These are phyloP conservation scores for Mucor velutinosus DNA, from an alignment of 371 early-diverging fungal genomes.

Conservation along the genomic window DNA sequence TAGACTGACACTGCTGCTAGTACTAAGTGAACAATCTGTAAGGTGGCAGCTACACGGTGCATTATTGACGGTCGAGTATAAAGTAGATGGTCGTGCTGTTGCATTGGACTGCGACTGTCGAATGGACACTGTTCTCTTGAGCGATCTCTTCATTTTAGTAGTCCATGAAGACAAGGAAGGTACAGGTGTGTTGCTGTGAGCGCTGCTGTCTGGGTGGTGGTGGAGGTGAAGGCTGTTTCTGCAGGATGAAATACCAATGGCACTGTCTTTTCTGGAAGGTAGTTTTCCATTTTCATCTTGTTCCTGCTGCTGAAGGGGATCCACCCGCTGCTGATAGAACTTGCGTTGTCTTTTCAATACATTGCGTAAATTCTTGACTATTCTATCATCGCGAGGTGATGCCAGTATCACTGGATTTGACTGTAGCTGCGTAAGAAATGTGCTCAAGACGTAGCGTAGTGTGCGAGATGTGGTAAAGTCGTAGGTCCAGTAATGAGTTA, in stretches of 20 bases:
- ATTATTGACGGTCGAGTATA: constrained; percentile 3
- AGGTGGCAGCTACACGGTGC: neutral
- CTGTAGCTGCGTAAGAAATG: constrained; percentile 48
- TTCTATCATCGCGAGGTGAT: constrained; percentile 49
- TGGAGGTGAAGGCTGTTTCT: neutral
- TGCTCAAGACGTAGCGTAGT: constrained; percentile 48
- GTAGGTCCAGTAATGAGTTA: constrained; percentile 48
- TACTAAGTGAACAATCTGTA: neutral
- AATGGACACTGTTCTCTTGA: constrained; percentile 27
- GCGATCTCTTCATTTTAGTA: constrained; percentile 31
- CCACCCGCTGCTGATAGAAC: constrained; percentile 7
- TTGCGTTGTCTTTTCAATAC: constrained; percentile 48
- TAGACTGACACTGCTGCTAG: neutral
- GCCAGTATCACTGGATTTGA: constrained; percentile 38
- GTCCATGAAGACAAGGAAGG: constrained; percentile 36
- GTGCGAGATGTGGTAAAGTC: constrained; percentile 49
- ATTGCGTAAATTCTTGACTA: constrained; percentile 40
- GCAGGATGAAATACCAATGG: constrained; percentile 24
- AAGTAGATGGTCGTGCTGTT: neutral
- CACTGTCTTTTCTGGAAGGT: constrained; percentile 36
- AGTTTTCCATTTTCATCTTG: neutral
- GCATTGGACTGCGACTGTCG: neutral
- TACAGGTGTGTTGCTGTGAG: constrained; percentile 13
- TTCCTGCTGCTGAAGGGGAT: neutral
- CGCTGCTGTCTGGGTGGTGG: neutral